Evolutionary conservation across 2,329 filamentous ascomycete species (phyloP).

Genomic region (Tolypocladium endophyticum): DNA sequence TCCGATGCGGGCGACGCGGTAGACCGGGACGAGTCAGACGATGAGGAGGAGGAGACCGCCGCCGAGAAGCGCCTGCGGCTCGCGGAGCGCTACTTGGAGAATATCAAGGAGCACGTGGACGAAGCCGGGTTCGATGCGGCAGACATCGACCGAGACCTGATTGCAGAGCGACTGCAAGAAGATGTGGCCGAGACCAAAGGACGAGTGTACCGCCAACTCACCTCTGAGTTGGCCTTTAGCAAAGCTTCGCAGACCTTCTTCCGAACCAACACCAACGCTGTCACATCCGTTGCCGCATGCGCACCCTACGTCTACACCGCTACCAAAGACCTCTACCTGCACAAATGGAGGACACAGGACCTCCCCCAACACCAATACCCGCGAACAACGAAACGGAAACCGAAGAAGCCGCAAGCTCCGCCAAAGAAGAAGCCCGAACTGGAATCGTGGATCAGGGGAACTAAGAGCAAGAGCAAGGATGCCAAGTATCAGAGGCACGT

Average conservation of each 20-base stretch:
- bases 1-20: conserved; percentile 35
- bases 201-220: conserved; percentile 73
- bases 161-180: conserved; percentile 81
- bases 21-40: conserved; percentile 45
- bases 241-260: conserved; percentile 61
- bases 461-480: conserved; percentile 49
- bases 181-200: conserved; percentile 90
- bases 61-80: conserved; percentile 78
- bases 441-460: conserved; percentile 52
- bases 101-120: conserved; percentile 74
- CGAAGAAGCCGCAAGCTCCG: conserved; percentile 45
- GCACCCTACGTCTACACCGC: conserved; percentile 79
- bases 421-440: conserved; percentile 52
- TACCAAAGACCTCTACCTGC: conserved; percentile 71
- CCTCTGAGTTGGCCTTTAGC: conserved; percentile 59
- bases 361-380: conserved; percentile 49
- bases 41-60: conserved; percentile 77
- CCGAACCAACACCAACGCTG: conserved; percentile 64
- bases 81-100: conserved; percentile 87
- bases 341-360: conserved; percentile 80
- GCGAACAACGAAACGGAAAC: conserved; percentile 47
- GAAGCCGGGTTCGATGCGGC: conserved; percentile 82
- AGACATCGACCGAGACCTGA: conserved; percentile 84
- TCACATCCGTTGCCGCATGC: conserved; percentile 71
- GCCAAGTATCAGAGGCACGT: conserved; percentile 66